Conservation (phyloP, 208 protist species). For the Vickermania spadyakhi region DNA sequence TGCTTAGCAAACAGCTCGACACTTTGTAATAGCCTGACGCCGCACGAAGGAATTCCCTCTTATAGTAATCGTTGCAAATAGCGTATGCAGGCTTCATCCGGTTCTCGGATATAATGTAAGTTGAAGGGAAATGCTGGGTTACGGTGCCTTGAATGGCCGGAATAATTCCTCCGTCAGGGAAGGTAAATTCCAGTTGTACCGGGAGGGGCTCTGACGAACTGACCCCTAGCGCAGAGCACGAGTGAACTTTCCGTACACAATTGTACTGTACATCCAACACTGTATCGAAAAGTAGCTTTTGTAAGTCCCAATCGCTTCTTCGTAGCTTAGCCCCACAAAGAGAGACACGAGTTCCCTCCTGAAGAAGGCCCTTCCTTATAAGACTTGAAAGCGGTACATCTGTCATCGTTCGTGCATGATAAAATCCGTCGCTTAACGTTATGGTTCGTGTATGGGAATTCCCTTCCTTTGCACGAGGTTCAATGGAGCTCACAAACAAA, state of each 20-base stretch:
- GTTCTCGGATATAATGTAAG: constrained; percentile 18
- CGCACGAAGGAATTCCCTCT: too few species aligned
- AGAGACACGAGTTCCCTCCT: constrained; percentile 36
- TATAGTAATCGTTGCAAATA: not conserved
- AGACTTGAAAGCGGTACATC: constrained; percentile 70
- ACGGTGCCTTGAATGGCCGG: constrained; percentile 62
- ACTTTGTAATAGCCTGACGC: too few species aligned
- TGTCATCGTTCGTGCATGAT: constrained; percentile 47
- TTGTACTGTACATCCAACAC: constrained; percentile 71
- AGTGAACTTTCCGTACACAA: constrained; percentile 44
- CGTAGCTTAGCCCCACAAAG: constrained; percentile 53
- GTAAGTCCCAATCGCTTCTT: constrained; percentile 48
- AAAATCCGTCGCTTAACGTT: constrained; percentile 63
- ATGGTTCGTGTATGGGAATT: constrained; percentile 46
- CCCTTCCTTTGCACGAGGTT: constrained; percentile 28
- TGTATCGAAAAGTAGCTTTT: constrained; percentile 10
- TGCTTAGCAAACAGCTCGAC: too few species aligned
- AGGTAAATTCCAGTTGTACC: constrained; percentile 30
- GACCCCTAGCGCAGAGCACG: constrained; percentile 37
- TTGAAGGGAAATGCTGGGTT: constrained; percentile 51
- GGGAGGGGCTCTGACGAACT: constrained; percentile 31
- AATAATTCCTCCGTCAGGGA: constrained; percentile 60
- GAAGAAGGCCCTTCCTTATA: constrained; percentile 27
- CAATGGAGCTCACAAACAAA: constrained; percentile 30
- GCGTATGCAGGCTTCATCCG: not conserved